Conservation (phyloP, 768 basidiomycete genomes). For the Mycena alexandri region DNA sequence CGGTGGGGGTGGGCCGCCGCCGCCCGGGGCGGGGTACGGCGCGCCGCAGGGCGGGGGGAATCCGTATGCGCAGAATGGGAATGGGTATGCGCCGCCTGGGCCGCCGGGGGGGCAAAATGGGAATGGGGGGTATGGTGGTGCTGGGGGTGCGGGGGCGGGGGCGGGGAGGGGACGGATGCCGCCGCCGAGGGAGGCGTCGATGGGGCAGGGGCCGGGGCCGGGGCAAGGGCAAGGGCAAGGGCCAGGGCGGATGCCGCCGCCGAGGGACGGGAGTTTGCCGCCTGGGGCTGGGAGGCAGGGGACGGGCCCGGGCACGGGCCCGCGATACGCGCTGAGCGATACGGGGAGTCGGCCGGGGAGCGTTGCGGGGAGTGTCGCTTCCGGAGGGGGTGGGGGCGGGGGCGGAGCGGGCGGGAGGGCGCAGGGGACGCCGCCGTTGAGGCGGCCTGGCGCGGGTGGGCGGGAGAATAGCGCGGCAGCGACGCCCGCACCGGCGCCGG, state of each 20-base stretch:
- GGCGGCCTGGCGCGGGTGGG: slow-evolving; percentile 36
- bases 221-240: slow-evolving; percentile 28
- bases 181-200: slow-evolving; percentile 39
- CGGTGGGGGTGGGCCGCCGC: slow-evolving; percentile 6
- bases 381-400: slow-evolving; percentile 26
- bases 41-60: neutral
- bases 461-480: neutral
- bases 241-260: too few relatives aligned
- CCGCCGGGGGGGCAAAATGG: too few relatives aligned
- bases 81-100: neutral
- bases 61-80: slow-evolving; percentile 20
- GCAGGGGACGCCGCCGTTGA: slow-evolving; percentile 27
- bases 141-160: too few relatives aligned
- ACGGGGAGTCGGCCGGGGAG: slow-evolving; percentile 31
- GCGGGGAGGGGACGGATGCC: slow-evolving; percentile 26
- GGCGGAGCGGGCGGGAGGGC: slow-evolving; percentile 34
- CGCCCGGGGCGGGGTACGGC: neutral
- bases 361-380: slow-evolving; percentile 32
- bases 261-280: slow-evolving; percentile 17
- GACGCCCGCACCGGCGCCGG: neutral
- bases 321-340: too few relatives aligned
- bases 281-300: slow-evolving; percentile 27
- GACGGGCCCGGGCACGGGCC: slow-evolving; percentile 19
- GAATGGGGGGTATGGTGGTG: too few relatives aligned
- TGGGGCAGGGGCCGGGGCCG: slow-evolving; percentile 30